Evolutionary conservation across 1,139 yeast genomes (phyloP).

Genomic region (Lodderomyces theae): DNA sequence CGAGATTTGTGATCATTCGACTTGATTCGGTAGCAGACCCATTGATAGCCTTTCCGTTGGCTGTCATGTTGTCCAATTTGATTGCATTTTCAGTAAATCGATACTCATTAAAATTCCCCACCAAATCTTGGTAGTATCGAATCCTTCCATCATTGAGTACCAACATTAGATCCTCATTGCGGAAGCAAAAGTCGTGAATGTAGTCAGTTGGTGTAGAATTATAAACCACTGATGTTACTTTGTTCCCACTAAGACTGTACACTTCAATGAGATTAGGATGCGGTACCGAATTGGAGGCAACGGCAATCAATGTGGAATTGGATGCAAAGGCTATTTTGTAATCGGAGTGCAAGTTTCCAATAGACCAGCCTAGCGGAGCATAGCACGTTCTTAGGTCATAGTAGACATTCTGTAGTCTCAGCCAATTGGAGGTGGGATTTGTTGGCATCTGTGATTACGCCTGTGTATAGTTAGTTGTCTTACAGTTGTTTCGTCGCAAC

Average conservation of each 20-base stretch:
- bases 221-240: constrained; percentile 48
- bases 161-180: constrained; percentile 61
- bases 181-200: constrained; percentile 53
- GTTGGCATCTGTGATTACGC: constrained; percentile 22
- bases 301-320: constrained; percentile 34
- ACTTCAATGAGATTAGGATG: constrained; percentile 44
- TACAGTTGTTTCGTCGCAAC: too few relatives aligned
- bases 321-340: constrained; percentile 29
- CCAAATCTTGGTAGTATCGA: constrained; percentile 66
- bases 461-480: too few relatives aligned
- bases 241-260: constrained; percentile 52
- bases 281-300: constrained; percentile 33
- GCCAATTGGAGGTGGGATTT: constrained; percentile 59
- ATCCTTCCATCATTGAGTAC: constrained; percentile 56
- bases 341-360: constrained; percentile 30
- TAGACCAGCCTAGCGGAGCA: constrained; percentile 35
- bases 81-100: not conserved
- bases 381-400: constrained; percentile 52
- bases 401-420: constrained; percentile 58
- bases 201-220: constrained; percentile 54
- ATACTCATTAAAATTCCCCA: constrained; percentile 60
- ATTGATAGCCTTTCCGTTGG: constrained; percentile 16
- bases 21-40: constrained; percentile 2
- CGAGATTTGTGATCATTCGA: constrained; percentile 31
- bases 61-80: constrained; percentile 35